A percentile compares a stretch with the other conserved stretches of the same genome.
Conservation (phyloP, 2,329 filamentous ascomycete genomes). For the Nothophaeocryptopus gaeumannii region DNA sequence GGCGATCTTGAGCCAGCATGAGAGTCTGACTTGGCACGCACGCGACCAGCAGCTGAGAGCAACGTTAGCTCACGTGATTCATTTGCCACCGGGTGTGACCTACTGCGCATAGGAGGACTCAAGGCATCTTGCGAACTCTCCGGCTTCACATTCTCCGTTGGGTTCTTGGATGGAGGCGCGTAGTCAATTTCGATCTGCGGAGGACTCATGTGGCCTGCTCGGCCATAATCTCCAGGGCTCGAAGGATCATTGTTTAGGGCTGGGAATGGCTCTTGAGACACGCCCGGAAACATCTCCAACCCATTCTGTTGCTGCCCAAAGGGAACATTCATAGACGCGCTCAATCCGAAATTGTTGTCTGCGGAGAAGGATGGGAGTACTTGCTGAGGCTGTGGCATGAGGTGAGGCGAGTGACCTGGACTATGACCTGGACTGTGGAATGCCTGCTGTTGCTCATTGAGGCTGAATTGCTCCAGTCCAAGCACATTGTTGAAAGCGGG, state of each 20-base stretch:
- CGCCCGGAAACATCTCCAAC: constrained; percentile 52
- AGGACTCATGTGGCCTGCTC: constrained; percentile 75
- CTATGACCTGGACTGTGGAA: constrained; percentile 42
- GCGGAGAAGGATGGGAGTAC: constrained; percentile 50
- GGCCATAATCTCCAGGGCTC: constrained; percentile 53
- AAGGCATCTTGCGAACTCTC: constrained; percentile 68
- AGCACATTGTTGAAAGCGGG: constrained; percentile 74
- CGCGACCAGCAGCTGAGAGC: constrained; percentile 41
- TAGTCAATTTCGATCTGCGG: constrained; percentile 93
- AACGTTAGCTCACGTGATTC: constrained; percentile 11
- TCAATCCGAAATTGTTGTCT: constrained; percentile 46
- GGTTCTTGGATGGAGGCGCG: constrained; percentile 64
- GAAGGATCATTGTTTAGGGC: constrained; percentile 46
- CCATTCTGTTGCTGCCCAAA: constrained; percentile 45
- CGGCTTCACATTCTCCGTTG: constrained; percentile 45
- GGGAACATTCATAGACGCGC: constrained; percentile 47
- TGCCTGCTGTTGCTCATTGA: constrained; percentile 60
- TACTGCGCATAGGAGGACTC: constrained; percentile 70
- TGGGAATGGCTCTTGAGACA: constrained; percentile 49
- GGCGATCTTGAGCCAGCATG: constrained; percentile 50
- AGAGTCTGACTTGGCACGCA: constrained; percentile 60
- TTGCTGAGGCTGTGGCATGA: constrained; percentile 65
- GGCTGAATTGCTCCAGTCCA: constrained; percentile 73
- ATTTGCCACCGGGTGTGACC: constrained; percentile 33
- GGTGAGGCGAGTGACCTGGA: constrained; percentile 62